A percentile compares a stretch with the other conserved stretches of the same genome.
Conservation (phyloP, 345 rosid species). For the Tarenaya hassleriana region DNA sequence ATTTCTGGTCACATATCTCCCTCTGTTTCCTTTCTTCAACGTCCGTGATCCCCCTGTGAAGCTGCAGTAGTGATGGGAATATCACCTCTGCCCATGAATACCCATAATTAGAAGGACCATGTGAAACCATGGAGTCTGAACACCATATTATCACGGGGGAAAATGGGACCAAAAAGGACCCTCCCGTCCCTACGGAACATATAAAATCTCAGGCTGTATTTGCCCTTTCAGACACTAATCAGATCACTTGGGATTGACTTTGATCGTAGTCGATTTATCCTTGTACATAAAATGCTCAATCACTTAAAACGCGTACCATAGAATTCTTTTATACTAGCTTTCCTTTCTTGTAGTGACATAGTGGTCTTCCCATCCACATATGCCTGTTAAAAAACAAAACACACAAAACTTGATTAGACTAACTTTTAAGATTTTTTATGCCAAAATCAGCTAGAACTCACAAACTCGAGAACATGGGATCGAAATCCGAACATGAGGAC, state of each 20-base stretch:
- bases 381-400: slow-evolving; percentile 39
- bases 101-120: slow-evolving; percentile 3
- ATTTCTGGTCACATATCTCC: slow-evolving; percentile 54
- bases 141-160: too few relatives aligned
- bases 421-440: too few relatives aligned
- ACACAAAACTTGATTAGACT: too few relatives aligned
- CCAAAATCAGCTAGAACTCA: too few relatives aligned
- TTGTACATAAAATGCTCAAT: not conserved
- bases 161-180: not conserved
- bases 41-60: slow-evolving; percentile 66
- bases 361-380: slow-evolving; percentile 89
- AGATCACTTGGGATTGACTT: too few relatives aligned
- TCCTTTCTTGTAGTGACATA: slow-evolving; percentile 76
- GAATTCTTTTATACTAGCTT: slow-evolving; percentile 78
- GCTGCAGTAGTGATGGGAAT: slow-evolving; percentile 82
- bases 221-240: too few relatives aligned
- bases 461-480: slow-evolving; percentile 4
- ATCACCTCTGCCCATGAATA: slow-evolving; percentile 51
- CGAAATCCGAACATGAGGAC: not conserved
- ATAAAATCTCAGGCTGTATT: not conserved
- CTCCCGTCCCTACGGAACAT: not conserved
- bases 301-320: slow-evolving; percentile 47
- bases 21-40: slow-evolving; percentile 72
- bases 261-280: not conserved
- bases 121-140: not conserved